Conservation (phyloP, 1,139 yeast species). For the Geotrichum europaeum region DNA sequence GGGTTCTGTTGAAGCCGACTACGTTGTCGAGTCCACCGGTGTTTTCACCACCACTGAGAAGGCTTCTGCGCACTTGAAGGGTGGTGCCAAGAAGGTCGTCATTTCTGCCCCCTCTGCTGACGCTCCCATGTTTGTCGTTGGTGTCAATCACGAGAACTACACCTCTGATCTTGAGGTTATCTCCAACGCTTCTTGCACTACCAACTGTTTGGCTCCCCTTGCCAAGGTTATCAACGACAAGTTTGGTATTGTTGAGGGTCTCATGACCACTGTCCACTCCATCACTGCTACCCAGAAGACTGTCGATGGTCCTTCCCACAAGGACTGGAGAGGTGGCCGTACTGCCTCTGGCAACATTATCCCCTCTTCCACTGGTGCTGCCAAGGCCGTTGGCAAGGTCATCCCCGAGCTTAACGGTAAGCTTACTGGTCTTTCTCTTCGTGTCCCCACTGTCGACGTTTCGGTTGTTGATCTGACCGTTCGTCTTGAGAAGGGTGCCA, state of each 20-base stretch:
- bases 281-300: constrained; percentile 89
- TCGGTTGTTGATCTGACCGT: constrained; percentile 72
- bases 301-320: constrained; percentile 87
- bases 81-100: constrained; percentile 86
- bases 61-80: constrained; percentile 74
- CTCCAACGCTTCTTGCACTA: constrained; percentile 86
- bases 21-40: constrained; percentile 84
- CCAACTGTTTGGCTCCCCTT: constrained; percentile 85
- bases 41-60: constrained; percentile 74
- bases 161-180: constrained; percentile 63
- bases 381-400: constrained; percentile 89
- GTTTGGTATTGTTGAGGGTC: constrained; percentile 79
- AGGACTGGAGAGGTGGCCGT: constrained; percentile 95
- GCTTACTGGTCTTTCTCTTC: constrained; percentile 82
- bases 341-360: constrained; percentile 86
- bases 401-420: constrained; percentile 83
- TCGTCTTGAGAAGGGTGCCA: constrained; percentile 61
- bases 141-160: constrained; percentile 74
- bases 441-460: constrained; percentile 84
- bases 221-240: constrained; percentile 77
- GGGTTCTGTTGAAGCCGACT: constrained; percentile 72
- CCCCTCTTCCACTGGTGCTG: constrained; percentile 90
- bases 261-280: constrained; percentile 89
- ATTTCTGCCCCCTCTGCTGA: constrained; percentile 84
- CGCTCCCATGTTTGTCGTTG: constrained; percentile 85